A percentile compares a stretch with the other conserved stretches of the same genome.
These are phyloP conservation scores for Ganoderma resinaceum DNA, from an alignment of 1,284 basidiomycete genomes.

Conservation along the genomic window DNA sequence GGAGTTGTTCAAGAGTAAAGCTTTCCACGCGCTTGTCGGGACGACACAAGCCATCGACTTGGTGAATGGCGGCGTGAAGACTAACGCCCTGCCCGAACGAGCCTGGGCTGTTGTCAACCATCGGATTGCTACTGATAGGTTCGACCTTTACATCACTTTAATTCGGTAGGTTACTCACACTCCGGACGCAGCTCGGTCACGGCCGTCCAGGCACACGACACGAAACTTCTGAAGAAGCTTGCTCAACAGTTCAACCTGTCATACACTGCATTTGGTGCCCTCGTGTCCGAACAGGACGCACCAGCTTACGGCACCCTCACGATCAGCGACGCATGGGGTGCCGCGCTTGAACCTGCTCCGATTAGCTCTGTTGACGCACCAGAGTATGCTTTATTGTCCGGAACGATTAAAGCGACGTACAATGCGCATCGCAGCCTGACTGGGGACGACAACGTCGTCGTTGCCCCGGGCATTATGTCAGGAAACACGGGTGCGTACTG, in stretches of 20 bases:
- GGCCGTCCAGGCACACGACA: constrained; percentile 50
- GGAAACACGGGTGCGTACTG: constrained; percentile 48
- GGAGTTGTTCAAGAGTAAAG: constrained; percentile 41
- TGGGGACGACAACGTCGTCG: constrained; percentile 38
- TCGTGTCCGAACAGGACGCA: constrained; percentile 35
- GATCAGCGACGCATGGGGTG: constrained; percentile 51
- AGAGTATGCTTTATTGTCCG: constrained; percentile 57
- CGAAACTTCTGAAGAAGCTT: constrained; percentile 47
- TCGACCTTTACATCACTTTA: constrained; percentile 11
- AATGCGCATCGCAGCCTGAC: constrained; percentile 43
- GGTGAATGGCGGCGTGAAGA: constrained; percentile 66
- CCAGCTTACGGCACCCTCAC: constrained; percentile 46
- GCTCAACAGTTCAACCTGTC: constrained; percentile 54
- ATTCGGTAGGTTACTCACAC: constrained; percentile 25
- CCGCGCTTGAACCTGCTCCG: constrained; percentile 61
- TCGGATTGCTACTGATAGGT: constrained; percentile 55
- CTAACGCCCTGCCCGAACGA: constrained; percentile 65
- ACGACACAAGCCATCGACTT: constrained; percentile 72
- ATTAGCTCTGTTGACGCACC: constrained; percentile 54
- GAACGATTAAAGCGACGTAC: constrained; percentile 56
- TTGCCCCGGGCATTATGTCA: constrained; percentile 61
- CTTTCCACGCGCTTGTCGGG: constrained; percentile 46
- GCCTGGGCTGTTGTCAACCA: constrained; percentile 62
- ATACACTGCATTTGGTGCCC: constrained; percentile 51
- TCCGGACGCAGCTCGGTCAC: constrained; percentile 49